Base-by-base conservation (phyloP, 495 filamentous ascomycete species). In the Aspergillus bridgeri region DNA sequence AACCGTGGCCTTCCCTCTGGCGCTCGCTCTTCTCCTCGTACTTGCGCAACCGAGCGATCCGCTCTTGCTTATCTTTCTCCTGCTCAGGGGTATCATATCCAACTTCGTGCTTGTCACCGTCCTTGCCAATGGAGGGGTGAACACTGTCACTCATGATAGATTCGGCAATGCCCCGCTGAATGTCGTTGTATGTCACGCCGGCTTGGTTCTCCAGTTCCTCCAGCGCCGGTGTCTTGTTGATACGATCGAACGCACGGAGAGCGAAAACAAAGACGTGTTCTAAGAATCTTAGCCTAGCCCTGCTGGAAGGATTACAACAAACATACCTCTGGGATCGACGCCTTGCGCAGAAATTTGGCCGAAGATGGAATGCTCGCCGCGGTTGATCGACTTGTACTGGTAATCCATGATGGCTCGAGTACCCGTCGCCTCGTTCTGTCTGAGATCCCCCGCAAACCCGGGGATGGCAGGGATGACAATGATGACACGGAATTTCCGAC, bases 401-500 rank as follows among this genome's bases (percentile, higher is more conserved):
- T 97, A 98, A 66, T 96, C 92, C 91, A 98, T 98, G 66, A 97
- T 98, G 3, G 92, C 92, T 56, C 91, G 75, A 0, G 93, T 97
- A 21, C 94, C 93, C 19, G 81, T 81, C 0, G 94, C 93, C 23
- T 87, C 90, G 60, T 87, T 84, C 17, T 89, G 86, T 33, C 93
- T 75, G 11, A 98, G 76, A 69, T 96, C 93, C 9, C 94, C 93
- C 2, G 93, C 91, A 67, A 98, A 98, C 0, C 94, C 93, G 5
- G 93, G 94, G 56, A 97, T 88, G 0, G 90, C 87, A 6, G 93
- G 93, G 27, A 97, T 93, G 3, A 97, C 57, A 56, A 93, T 83
- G 53, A 98, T 95, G 56, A 98, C 83, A 6, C 89, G 79, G 78
- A 98, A 98, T 63, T 96, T 96, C 33, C 94, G 81, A 2, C 83